Conservation (phyloP, 306 rosid genomes). For the Ziziphus jujuba region DNA sequence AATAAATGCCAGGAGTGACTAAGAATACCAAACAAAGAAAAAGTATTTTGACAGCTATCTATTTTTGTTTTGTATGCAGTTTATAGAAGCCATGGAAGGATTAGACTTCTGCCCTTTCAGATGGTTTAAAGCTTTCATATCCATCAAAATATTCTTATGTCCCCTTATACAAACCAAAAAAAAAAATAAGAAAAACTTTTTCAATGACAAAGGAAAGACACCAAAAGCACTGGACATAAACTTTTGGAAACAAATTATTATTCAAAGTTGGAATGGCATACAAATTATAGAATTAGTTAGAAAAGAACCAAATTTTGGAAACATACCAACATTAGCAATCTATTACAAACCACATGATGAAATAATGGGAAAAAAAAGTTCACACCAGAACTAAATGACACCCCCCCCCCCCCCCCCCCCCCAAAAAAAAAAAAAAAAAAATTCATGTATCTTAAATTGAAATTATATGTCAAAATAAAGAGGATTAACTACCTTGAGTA, state of each 20-base stretch:
- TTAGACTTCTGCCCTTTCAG: background rate
- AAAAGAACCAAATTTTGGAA: background rate
- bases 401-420: no score
- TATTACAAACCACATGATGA: background rate
- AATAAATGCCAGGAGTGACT: no score
- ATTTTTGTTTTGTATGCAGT: no score
- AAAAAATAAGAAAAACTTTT: background rate
- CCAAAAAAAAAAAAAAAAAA: no score
- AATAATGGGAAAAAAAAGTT: background rate
- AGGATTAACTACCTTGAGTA: conserved; percentile 72
- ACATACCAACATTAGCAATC: background rate
- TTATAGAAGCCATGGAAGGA: background rate
- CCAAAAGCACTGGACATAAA: no score
- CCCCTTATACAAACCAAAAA: background rate
- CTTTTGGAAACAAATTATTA: no score
- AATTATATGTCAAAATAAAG: no score
- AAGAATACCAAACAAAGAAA: no score
- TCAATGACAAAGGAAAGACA: background rate
- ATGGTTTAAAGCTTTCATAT: background rate
- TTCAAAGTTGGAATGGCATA: no score
- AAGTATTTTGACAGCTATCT: no score
- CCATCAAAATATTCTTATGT: background rate
- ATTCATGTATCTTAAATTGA: background rate
- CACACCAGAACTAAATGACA: background rate
- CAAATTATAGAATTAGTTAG: no score